phyloP scores from a whole-genome alignment of 495 filamentous ascomycete species.

The Hypoxylon crocopeplum region DNA sequence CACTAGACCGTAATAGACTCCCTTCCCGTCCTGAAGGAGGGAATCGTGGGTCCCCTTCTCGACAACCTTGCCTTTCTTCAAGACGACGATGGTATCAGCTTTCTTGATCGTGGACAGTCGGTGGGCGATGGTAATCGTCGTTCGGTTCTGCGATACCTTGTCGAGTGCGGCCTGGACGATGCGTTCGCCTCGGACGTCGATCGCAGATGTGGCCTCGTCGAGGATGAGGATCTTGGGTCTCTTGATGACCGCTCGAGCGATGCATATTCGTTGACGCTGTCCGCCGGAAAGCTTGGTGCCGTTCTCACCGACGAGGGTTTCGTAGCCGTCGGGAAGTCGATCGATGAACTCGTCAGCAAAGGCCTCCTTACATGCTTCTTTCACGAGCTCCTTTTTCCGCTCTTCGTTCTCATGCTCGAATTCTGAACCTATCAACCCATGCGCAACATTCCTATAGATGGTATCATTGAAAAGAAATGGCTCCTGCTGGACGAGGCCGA shows the following conservation, averaged over 20 bases:
- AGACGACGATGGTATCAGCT: constrained; percentile 72
- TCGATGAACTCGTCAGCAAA: constrained; percentile 67
- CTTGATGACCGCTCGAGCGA: constrained; percentile 73
- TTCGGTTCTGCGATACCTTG: constrained; percentile 69
- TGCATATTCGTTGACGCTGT: constrained; percentile 72
- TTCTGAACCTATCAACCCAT: constrained; percentile 65
- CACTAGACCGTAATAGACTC: constrained; percentile 64
- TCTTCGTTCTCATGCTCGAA: constrained; percentile 60
- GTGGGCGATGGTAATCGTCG: constrained; percentile 81
- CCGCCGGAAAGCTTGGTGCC: constrained; percentile 62
- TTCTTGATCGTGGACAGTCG: constrained; percentile 73
- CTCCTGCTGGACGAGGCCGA: constrained; percentile 74
- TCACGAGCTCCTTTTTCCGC: constrained; percentile 60
- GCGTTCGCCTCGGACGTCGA: constrained; percentile 75
- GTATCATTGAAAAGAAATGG: constrained; percentile 78
- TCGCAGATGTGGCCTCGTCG: constrained; percentile 83
- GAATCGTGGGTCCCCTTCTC: constrained; percentile 75
- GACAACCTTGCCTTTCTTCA: constrained; percentile 66
- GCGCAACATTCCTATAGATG: constrained; percentile 68
- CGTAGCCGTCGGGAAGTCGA: constrained; percentile 63
- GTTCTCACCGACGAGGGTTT: constrained; percentile 58
- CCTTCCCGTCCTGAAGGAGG: constrained; percentile 64
- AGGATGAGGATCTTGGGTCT: constrained; percentile 81
- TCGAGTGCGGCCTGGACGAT: constrained; percentile 76
- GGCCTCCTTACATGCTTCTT: constrained; percentile 63